Conservation (phyloP, 2,329 filamentous ascomycete genomes). For the Alternaria panax region DNA sequence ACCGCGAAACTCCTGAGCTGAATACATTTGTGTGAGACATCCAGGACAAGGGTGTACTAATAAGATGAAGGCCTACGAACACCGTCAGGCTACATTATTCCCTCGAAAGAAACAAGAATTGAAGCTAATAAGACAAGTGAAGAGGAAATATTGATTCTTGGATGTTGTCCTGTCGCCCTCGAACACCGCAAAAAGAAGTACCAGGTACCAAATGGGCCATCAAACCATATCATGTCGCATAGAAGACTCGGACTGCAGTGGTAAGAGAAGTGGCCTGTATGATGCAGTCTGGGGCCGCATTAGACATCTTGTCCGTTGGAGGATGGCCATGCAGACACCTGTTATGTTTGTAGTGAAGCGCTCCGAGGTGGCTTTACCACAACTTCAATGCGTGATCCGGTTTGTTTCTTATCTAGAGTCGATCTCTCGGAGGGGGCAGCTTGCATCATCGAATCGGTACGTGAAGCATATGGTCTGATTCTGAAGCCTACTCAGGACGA, state of each 20-base stretch:
- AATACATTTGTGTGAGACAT: constrained; percentile 6
- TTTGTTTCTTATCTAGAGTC: not conserved
- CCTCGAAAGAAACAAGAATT: not conserved
- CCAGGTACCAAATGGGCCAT: not conserved
- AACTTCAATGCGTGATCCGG: not conserved
- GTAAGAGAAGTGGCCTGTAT: not conserved
- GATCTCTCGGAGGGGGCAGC: not conserved
- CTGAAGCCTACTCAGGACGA: constrained; percentile 66
- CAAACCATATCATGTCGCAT: not conserved
- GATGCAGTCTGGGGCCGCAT: not conserved
- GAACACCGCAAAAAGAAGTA: constrained; percentile 12
- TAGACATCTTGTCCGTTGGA: not conserved
- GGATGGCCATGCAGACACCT: not conserved
- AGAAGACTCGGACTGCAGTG: not conserved
- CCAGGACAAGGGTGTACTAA: not conserved
- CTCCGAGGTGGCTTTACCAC: not conserved
- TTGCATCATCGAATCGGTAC: not conserved
- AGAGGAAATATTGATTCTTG: constrained; percentile 21
- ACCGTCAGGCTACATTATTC: not conserved
- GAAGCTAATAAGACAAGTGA: constrained; percentile 16
- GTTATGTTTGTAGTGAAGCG: not conserved
- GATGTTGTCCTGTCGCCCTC: constrained; percentile 1
- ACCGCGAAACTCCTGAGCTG: constrained; percentile 10
- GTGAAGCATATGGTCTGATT: not conserved
- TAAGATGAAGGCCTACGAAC: not conserved